A percentile compares a stretch with the other conserved stretches of the same genome.
Conservation (phyloP, 2,329 filamentous ascomycete species). For the Fusarium sp. region DNA sequence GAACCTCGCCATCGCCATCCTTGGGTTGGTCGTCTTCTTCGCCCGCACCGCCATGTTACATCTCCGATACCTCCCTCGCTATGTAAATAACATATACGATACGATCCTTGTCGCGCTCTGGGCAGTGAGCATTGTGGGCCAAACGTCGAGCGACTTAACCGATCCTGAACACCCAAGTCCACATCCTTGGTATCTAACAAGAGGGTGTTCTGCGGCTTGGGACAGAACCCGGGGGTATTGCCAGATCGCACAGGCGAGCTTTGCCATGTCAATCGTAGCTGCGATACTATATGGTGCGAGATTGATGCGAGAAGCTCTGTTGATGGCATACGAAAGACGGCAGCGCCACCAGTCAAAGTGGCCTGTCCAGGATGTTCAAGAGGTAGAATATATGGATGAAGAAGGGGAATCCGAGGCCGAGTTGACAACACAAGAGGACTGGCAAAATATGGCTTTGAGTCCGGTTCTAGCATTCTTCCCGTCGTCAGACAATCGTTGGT, state of each 20-base stretch:
- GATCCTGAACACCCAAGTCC: constrained; percentile 38
- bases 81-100: constrained; percentile 43
- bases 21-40: constrained; percentile 42
- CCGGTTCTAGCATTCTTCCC: constrained; percentile 49
- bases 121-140: constrained; percentile 36
- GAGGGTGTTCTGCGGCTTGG: constrained; percentile 34
- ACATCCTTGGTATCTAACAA: constrained; percentile 42
- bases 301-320: constrained; percentile 14
- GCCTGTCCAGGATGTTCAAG: neutral
- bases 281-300: constrained; percentile 27
- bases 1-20: constrained; percentile 44
- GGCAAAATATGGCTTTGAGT: constrained; percentile 36
- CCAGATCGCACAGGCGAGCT: constrained; percentile 36
- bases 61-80: constrained; percentile 38
- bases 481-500: neutral
- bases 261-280: constrained; percentile 33
- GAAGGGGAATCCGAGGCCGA: neutral
- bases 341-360: neutral
- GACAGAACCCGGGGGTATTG: constrained; percentile 22
- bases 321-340: constrained; percentile 19
- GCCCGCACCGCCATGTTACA: constrained; percentile 36
- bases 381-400: constrained; percentile 13
- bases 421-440: neutral
- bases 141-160: constrained; percentile 38
- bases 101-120: constrained; percentile 42